Percentiles rank a stretch among this genome's conserved stretches.
phyloP scores from a whole-genome alignment of 352 stramenopile species.

The Phytophthora megakarya region DNA sequence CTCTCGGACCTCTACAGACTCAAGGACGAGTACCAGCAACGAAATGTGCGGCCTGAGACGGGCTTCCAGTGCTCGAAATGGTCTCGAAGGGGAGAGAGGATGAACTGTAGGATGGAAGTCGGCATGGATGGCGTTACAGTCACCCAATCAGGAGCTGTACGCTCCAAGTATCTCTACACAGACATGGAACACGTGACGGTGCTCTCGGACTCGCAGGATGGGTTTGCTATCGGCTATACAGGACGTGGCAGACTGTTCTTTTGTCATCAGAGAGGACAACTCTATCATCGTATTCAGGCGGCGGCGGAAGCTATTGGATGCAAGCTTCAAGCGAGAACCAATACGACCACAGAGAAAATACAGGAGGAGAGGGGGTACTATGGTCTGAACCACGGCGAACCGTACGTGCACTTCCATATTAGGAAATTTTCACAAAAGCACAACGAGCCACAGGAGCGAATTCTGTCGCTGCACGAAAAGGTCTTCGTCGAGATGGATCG shows the following conservation, averaged over 20 bases:
- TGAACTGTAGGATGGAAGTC: constrained; percentile 63
- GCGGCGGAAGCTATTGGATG: constrained; percentile 67
- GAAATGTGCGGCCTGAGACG: constrained; percentile 34
- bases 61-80: constrained; percentile 72
- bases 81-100: constrained; percentile 47
- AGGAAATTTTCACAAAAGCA: constrained; percentile 77
- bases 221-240: constrained; percentile 69
- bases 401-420: constrained; percentile 76
- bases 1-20: constrained; percentile 83
- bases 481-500: constrained; percentile 69
- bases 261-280: constrained; percentile 53
- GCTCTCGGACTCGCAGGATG: constrained; percentile 58
- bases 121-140: constrained; percentile 63
- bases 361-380: constrained; percentile 53
- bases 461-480: constrained; percentile 74
- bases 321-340: constrained; percentile 43
- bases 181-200: constrained; percentile 79
- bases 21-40: constrained; percentile 58
- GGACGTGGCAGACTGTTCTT: constrained; percentile 78
- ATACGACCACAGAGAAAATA: constrained; percentile 47
- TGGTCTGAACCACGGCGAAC: constrained; percentile 49
- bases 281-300: constrained; percentile 60
- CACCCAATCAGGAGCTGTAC: constrained; percentile 38
- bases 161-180: constrained; percentile 82
- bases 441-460: constrained; percentile 45